These are phyloP conservation scores for Fusarium sp. DNA, from an alignment of 2,329 filamentous ascomycete genomes.

Conservation along the genomic window DNA sequence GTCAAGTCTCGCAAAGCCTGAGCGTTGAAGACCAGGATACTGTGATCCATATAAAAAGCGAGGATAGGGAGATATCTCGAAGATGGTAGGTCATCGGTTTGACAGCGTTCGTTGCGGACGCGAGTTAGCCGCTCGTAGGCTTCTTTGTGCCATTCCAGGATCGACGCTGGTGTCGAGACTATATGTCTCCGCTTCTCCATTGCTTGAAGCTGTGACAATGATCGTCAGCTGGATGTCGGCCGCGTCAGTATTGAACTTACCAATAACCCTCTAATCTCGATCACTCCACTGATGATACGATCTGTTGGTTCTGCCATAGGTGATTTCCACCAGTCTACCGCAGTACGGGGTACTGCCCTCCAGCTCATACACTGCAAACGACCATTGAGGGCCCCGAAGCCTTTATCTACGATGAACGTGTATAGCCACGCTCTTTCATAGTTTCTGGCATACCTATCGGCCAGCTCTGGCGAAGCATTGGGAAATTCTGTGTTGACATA, in stretches of 20 bases:
- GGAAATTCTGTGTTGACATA: constrained; percentile 6
- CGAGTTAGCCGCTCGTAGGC: background rate
- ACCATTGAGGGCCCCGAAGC: constrained; percentile 7
- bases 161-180: background rate
- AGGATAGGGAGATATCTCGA: background rate
- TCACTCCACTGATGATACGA: constrained; percentile 8
- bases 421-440: constrained; percentile 13
- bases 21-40: background rate
- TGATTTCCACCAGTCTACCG: constrained; percentile 12
- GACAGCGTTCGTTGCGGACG: constrained; percentile 4
- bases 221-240: accelerated
- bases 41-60: constrained; percentile 9
- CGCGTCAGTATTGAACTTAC: background rate
- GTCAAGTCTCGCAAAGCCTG: background rate
- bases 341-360: constrained; percentile 2
- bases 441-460: background rate
- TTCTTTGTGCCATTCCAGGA: constrained; percentile 15
- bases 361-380: constrained; percentile 7
- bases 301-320: constrained; percentile 4
- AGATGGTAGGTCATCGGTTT: background rate
- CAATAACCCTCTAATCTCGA: constrained; percentile 1
- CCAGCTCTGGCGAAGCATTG: background rate
- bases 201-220: background rate
- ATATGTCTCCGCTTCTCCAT: constrained; percentile 6
- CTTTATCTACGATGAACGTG: constrained; percentile 9